Conservation (phyloP, 129 eudicot genomes). For the Calendula officinalis region DNA sequence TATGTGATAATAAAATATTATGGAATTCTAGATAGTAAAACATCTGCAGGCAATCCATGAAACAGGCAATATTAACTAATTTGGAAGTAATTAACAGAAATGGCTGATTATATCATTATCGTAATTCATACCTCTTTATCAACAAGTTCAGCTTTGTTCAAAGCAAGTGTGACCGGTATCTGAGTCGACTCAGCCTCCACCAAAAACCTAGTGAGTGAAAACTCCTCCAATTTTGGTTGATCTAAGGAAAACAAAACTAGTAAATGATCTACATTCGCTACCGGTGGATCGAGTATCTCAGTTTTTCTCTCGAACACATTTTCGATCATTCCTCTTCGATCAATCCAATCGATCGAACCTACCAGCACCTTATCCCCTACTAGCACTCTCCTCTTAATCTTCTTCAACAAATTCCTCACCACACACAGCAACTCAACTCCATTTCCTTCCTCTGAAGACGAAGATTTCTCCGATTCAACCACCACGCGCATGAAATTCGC, state of each 20-base stretch:
- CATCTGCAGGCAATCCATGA: background rate
- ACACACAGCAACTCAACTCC: constrained; percentile 79
- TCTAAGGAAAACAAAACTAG: constrained; percentile 73
- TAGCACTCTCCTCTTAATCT: constrained; percentile 80
- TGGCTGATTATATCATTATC: background rate
- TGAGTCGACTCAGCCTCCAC: constrained; percentile 91
- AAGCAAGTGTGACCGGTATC: constrained; percentile 71
- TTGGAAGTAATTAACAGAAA: background rate
- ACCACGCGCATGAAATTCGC: constrained; percentile 98
- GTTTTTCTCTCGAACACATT: constrained; percentile 60
- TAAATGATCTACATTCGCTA: constrained; percentile 88
- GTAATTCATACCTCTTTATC: constrained; percentile 46
- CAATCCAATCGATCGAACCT: constrained; percentile 82
- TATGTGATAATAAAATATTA: background rate
- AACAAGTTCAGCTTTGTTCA: constrained; percentile 83
- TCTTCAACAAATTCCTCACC: constrained; percentile 87
- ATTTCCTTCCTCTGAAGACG: constrained; percentile 19
- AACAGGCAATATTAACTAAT: background rate
- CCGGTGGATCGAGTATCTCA: constrained; percentile 78
- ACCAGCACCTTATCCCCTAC: constrained; percentile 93
- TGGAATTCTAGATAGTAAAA: background rate
- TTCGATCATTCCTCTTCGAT: constrained; percentile 83
- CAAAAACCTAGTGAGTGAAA: constrained; percentile 75
- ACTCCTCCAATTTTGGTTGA: constrained; percentile 73
- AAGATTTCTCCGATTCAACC: constrained; percentile 33